Conservation (phyloP, 2,329 filamentous ascomycete genomes). For the Hymenoscyphus fraxineus region DNA sequence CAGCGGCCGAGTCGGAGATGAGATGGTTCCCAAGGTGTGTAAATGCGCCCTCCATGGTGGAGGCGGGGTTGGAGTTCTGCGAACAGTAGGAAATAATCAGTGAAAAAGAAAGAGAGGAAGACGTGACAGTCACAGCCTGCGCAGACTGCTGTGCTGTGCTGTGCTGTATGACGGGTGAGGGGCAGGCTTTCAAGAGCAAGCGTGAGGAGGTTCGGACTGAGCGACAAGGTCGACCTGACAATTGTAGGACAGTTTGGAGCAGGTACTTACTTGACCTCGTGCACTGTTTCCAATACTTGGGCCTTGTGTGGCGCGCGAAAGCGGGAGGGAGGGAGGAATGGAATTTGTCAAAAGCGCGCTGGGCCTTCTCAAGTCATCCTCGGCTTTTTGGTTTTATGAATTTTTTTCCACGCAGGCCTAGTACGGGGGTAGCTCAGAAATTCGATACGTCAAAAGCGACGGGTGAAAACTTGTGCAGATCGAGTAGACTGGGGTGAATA, state of each 20-base stretch:
- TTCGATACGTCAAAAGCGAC: neutral
- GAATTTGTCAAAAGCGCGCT: slow-evolving; percentile 24
- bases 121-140: neutral
- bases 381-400: slow-evolving; percentile 12
- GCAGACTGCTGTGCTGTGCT: neutral
- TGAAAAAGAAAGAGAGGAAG: neutral
- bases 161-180: neutral
- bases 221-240: slow-evolving; percentile 6
- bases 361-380: slow-evolving; percentile 32
- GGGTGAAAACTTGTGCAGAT: neutral
- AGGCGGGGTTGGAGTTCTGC: slow-evolving; percentile 19
- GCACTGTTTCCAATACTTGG: slow-evolving; percentile 27
- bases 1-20: slow-evolving; percentile 77
- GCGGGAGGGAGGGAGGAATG: slow-evolving; percentile 17
- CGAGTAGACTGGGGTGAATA: neutral
- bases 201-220: neutral
- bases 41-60: slow-evolving; percentile 77
- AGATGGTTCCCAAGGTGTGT: slow-evolving; percentile 84
- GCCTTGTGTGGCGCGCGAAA: slow-evolving; percentile 35
- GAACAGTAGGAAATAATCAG: slow-evolving; percentile 15
- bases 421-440: neutral
- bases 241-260: neutral
- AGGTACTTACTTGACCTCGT: slow-evolving; percentile 16
- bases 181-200: neutral
- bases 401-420: neutral